Base-by-base conservation (phyloP, 257 asterid species). In the Rehmannia glutinosa region DNA sequence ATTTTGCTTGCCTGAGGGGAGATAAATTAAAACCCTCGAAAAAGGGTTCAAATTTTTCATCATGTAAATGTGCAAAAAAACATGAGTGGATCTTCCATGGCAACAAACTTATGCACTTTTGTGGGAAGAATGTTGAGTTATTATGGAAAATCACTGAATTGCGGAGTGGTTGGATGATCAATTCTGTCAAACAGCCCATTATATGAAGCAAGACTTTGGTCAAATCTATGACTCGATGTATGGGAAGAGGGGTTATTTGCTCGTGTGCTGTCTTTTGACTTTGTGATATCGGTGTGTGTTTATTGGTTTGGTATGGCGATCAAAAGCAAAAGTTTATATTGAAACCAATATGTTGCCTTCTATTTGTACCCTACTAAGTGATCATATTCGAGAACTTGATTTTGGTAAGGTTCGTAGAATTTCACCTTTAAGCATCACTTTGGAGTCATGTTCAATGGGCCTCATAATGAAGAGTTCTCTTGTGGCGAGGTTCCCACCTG, bases 371-470 rank as follows among this genome's bases (percentile, higher is more conserved):
- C 51, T 83, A 43, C 67, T 94, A 65, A 85, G 96, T 51, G 90
- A 81, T 56, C 84, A 74, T 19, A 81, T 94, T 72, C 86, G 99
- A 4, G 95, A 94, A 41, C 70, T 94, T 76, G 90, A 88, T 80
- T 94, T 91, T 75, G 99, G 99, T 52, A 89, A 67, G 82, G 97
- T 94, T 77, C 83, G 87, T 72, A 78, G 96, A 58, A 80, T 94
- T 74, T 91, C 99, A 41, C 97, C 96, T 43, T 74, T 94, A 72
- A 87, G 99, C 80, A 88, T 94, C 69, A 91, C 97, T 33, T 53
- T 94, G 77, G 99, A 94, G 78, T 83, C 99, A 1, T 94, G 97
- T 76, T 90, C 96, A 6, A 28, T 94, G 99, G 99, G 55, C 95
- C 99, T 62, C 96, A 87, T 41, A 66, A 75, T 45, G 93, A 84